Conservation (phyloP, 768 basidiomycete species). For the Trametes villosa region DNA sequence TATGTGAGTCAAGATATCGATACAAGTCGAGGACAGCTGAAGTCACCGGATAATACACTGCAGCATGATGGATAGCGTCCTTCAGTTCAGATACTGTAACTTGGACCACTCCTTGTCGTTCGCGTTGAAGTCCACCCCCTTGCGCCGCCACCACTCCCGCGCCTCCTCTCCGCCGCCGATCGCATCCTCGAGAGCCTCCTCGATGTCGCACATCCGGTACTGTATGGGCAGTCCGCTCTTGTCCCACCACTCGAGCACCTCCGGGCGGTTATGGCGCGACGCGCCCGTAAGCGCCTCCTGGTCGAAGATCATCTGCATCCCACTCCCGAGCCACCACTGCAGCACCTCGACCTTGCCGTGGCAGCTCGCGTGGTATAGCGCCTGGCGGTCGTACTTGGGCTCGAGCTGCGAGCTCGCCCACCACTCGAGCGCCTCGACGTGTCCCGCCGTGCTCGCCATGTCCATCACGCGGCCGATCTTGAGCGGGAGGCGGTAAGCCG, state of each 20-base stretch:
- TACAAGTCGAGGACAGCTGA: constrained; percentile 4
- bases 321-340: constrained; percentile 83
- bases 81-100: constrained; percentile 66
- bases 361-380: constrained; percentile 78
- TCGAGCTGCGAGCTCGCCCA: constrained; percentile 82
- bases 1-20: constrained; percentile 8
- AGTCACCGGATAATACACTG: background rate
- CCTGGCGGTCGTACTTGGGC: constrained; percentile 76
- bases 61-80: background rate
- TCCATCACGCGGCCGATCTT: constrained; percentile 88
- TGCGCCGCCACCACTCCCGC: constrained; percentile 78
- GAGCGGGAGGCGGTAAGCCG: constrained; percentile 57
- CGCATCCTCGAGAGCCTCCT: constrained; percentile 88
- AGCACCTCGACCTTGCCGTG: constrained; percentile 80
- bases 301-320: constrained; percentile 78
- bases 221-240: constrained; percentile 76
- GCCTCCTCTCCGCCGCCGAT: constrained; percentile 79
- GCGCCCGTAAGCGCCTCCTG: constrained; percentile 80
- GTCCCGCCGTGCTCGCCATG: constrained; percentile 78
- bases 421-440: constrained; percentile 81
- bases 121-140: constrained; percentile 83
- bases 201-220: constrained; percentile 90
- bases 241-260: constrained; percentile 90
- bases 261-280: constrained; percentile 79
- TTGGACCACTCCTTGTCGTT: constrained; percentile 91